Conservation (phyloP, 257 asterid species). For the Solanum ahanhuiri region DNA sequence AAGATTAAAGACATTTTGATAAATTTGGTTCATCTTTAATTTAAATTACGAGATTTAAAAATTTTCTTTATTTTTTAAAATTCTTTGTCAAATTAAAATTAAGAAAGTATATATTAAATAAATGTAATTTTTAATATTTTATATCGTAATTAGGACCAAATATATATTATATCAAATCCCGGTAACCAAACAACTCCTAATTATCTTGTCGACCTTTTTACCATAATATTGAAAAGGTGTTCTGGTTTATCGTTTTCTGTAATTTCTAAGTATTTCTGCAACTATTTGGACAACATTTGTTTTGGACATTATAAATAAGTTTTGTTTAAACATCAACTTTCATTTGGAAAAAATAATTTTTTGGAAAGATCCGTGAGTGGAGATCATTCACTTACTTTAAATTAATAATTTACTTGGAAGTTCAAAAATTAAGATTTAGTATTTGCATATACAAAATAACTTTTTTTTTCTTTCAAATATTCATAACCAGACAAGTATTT, state of each 20-base stretch:
- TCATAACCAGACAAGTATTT: background rate
- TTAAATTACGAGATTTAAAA: too few species aligned
- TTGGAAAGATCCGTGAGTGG: background rate
- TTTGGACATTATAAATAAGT: background rate
- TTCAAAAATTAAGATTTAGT: background rate
- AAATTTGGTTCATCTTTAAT: background rate
- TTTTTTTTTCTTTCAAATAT: background rate
- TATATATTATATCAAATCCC: background rate
- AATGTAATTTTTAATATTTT: too few species aligned
- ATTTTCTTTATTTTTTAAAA: too few species aligned
- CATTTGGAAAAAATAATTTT: background rate
- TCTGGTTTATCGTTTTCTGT: background rate
- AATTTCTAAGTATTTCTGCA: background rate
- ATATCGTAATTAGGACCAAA: background rate
- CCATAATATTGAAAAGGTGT: background rate
- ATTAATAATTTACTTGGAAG: background rate
- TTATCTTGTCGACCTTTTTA: background rate
- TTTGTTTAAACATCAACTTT: background rate
- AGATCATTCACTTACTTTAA: background rate
- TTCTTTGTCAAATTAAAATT: background rate
- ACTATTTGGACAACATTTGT: background rate
- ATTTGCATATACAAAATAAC: background rate
- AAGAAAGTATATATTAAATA: too few species aligned
- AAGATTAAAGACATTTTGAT: background rate
- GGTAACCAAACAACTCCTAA: background rate